Conservation (phyloP, 108 stramenopile species). For the Skeletonema potamos region DNA sequence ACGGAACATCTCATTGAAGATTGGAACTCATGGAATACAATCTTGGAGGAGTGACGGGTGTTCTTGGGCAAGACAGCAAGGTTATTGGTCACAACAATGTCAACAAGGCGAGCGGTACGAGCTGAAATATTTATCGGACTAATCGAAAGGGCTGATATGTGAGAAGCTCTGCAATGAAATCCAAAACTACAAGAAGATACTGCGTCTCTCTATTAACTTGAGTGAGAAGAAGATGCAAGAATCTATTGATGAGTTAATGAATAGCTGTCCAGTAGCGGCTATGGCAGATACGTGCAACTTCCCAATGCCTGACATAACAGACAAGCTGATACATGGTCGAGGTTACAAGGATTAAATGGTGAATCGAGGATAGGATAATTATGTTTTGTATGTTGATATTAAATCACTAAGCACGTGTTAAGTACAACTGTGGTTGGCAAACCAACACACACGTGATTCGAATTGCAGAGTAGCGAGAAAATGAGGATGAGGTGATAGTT, state of each 20-base stretch:
- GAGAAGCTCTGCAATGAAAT: constrained; percentile 47
- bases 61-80: neutral
- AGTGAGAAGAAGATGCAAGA: constrained; percentile 14
- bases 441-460: no score
- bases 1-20: constrained; percentile 32
- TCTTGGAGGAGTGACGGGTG: neutral
- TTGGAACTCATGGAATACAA: constrained; percentile 8
- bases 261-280: constrained; percentile 35
- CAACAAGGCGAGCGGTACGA: neutral
- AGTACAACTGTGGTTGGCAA: no score
- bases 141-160: constrained; percentile 35
- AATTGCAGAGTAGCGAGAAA: no score
- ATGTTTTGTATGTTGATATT: no score
- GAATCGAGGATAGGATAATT: no score
- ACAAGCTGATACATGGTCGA: constrained; percentile 2
- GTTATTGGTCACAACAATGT: neutral
- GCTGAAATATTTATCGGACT: constrained; percentile 22
- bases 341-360: neutral
- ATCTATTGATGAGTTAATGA: constrained; percentile 35
- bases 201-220: constrained; percentile 32
- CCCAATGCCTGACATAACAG: constrained; percentile 21
- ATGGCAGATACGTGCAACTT: constrained; percentile 6
- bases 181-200: constrained; percentile 47
- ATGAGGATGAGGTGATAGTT: no score
- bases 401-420: no score